A percentile compares a stretch with the other conserved stretches of the same genome.
These are phyloP conservation scores for Cryptococcus hybrid DNA, from an alignment of 1,284 basidiomycete species.

Conservation along the genomic window DNA sequence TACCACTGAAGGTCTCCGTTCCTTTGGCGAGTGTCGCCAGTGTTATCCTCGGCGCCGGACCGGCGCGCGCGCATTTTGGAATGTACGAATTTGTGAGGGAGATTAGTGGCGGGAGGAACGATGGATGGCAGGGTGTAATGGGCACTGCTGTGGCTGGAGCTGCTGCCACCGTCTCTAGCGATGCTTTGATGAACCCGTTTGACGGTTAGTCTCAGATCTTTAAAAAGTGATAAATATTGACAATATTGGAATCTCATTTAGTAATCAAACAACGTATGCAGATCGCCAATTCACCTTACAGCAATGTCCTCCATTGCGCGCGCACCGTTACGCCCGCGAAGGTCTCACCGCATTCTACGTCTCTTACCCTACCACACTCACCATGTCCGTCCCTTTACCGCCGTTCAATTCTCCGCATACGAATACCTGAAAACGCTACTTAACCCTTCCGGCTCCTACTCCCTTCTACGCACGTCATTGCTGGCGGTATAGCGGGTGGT, in stretches of 20 bases:
- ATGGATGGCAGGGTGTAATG: constrained; percentile 45
- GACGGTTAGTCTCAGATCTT: constrained; percentile 67
- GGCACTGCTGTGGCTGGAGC: constrained; percentile 84
- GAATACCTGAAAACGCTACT: constrained; percentile 86
- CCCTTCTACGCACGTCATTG: constrained; percentile 77
- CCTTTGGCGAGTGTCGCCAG: constrained; percentile 29
- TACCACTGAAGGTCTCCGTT: constrained; percentile 84
- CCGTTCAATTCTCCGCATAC: constrained; percentile 96
- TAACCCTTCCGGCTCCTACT: constrained; percentile 85
- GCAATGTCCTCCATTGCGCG: constrained; percentile 79
- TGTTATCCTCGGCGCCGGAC: constrained; percentile 70
- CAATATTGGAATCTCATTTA: constrained; percentile 39
- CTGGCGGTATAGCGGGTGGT: constrained; percentile 89
- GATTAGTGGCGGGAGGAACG: constrained; percentile 67
- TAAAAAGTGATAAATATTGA: constrained; percentile 3
- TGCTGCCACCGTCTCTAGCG: constrained; percentile 88
- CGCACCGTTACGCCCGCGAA: constrained; percentile 77
- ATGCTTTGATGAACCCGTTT: constrained; percentile 99
- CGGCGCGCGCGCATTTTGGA: constrained; percentile 98
- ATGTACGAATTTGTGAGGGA: constrained; percentile 95
- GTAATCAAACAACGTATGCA: constrained; percentile 99
- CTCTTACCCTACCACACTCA: constrained; percentile 96
- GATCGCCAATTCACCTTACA: constrained; percentile 85
- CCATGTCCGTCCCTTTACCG: constrained; percentile 96
- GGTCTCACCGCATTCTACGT: constrained; percentile 94